Base-by-base conservation (phyloP, 257 asterid species). In the Thymus mandschuricus region DNA sequence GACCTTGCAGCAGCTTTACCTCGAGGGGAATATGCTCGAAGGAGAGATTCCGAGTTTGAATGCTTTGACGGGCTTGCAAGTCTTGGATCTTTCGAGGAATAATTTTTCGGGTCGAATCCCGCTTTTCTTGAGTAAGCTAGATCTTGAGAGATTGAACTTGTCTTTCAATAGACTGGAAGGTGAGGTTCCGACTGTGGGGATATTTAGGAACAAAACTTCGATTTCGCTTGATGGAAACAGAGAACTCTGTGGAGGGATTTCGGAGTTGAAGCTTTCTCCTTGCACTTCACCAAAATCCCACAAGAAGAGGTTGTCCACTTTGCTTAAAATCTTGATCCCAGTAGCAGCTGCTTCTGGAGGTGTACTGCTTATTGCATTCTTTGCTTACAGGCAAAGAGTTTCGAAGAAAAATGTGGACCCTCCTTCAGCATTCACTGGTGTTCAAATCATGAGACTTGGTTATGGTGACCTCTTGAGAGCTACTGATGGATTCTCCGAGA, bases 31-130 rank as follows among this genome's bases (percentile, higher is more conserved):
- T 58, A 2, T 13, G 15, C 68, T 81, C 0, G 4, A 10, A 1
- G 68, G 70, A 6, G 21, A 21, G 21, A 21, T 21, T 21, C 21
- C 21, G 21, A 21, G 21, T 21, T 21, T 82, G 49, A 72, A 77
- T 57, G 64, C 72, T 51, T 52, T 81, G 75, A 68, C 11, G 71
- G 82, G 86, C 2, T 34, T 81, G 1, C 64, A 12, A 51, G 54
- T 60, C 0, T 34, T 78, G 38, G 75, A 70, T 21, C 60, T 60
- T 2, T 46, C 79, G 3, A 30, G 45, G 12, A 78, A 78, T 48
- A 75, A 55, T 9, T 50, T 78, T 2, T 68, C 73, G 3, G 64
- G 73, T 6, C 5, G 5, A 69, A 56, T 30, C 74, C 74, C 1
- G 0, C 45, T 2, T 69, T 3, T 57, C 15, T 41, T n/a, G n/a